A percentile compares a stretch with the other conserved stretches of the same genome.
Conservation (phyloP, 2,329 filamentous ascomycete genomes). For the Fusarium mundagurra region DNA sequence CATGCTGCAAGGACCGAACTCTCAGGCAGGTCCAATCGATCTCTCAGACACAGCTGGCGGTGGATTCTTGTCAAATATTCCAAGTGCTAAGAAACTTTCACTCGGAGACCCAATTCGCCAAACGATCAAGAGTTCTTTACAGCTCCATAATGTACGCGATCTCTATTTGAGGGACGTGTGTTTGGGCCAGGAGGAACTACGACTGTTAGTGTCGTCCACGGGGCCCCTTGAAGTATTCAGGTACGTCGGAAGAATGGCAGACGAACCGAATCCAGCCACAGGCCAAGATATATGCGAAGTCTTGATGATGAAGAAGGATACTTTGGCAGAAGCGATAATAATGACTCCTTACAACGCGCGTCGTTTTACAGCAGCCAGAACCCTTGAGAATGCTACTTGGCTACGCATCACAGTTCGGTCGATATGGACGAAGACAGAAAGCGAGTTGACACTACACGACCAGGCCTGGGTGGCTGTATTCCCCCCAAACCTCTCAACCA, state of each 20-base stretch:
- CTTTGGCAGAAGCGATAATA: not conserved
- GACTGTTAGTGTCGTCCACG: not conserved
- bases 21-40: not conserved
- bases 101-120: not conserved
- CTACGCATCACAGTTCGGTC: not conserved
- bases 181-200: not conserved
- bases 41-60: not conserved
- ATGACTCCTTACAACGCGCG: not conserved
- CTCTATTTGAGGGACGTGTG: accelerated
- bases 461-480: not conserved
- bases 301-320: not conserved
- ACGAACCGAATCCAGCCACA: not conserved
- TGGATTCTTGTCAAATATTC: not conserved
- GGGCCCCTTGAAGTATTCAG: not conserved
- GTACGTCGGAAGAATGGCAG: not conserved
- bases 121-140: not conserved
- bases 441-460: not conserved
- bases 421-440: not conserved
- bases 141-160: not conserved
- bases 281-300: not conserved
- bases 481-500: not conserved
- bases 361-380: not conserved
- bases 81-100: not conserved
- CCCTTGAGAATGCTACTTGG: not conserved
- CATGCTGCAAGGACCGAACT: not conserved